phyloP scores from a whole-genome alignment of 345 rosid species.

The Camelina hispida region DNA sequence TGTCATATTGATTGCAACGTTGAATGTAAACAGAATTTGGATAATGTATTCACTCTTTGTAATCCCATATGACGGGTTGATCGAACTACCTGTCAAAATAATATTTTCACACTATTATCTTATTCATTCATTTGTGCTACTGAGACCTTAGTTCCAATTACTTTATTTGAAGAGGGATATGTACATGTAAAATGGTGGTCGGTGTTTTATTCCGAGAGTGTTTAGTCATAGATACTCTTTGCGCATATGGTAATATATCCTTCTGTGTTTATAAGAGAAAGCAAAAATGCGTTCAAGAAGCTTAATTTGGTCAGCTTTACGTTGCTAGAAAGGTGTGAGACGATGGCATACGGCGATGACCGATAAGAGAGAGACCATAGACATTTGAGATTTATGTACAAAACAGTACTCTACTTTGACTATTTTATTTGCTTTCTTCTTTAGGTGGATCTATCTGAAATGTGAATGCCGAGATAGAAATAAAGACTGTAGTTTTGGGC shows the following conservation, averaged over 20 bases:
- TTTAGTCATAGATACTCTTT: not conserved
- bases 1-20: not conserved
- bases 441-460: conserved; percentile 22
- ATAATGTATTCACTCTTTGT: not conserved
- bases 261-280: not conserved
- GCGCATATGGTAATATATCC: not conserved
- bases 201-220: not conserved
- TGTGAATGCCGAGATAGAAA: not conserved
- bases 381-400: conserved; percentile 4
- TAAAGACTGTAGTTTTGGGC: not conserved
- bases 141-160: not conserved
- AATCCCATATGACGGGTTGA: not conserved
- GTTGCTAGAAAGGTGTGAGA: not conserved
- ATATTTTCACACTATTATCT: not conserved
- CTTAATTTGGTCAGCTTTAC: conserved; percentile 13
- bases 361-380: not conserved
- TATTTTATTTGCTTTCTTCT: conserved; percentile 11
- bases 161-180: not conserved
- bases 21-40: not conserved
- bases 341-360: not conserved
- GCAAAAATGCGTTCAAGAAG: not conserved
- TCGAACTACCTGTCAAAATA: not conserved
- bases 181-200: not conserved
- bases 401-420: not conserved
- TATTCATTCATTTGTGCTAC: not conserved